phyloP scores from a whole-genome alignment of 2,329 filamentous ascomycete species.

The Talaromyces verruculosus region DNA sequence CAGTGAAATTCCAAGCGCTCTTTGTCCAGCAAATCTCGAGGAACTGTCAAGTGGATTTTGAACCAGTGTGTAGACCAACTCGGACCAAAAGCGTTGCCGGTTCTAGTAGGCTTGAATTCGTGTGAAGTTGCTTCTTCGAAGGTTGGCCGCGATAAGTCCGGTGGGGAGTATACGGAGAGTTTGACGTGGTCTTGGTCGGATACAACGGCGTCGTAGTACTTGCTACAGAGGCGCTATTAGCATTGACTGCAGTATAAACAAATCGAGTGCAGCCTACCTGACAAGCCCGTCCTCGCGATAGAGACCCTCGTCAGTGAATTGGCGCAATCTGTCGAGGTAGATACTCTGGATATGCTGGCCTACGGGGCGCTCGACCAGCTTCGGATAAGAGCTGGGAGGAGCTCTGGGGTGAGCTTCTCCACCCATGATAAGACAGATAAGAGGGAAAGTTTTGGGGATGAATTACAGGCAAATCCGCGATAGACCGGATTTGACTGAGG shows the following conservation, averaged over 20 bases:
- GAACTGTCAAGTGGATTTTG: conserved; percentile 75
- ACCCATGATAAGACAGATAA: conserved; percentile 32
- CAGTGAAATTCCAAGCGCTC: conserved; percentile 91
- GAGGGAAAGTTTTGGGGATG: not conserved
- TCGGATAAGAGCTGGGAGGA: conserved; percentile 47
- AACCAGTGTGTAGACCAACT: conserved; percentile 99
- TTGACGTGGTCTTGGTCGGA: conserved; percentile 75
- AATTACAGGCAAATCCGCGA: conserved; percentile 1
- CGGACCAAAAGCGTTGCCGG: conserved; percentile 81
- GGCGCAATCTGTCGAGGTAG: conserved; percentile 77
- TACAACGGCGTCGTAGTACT: conserved; percentile 67
- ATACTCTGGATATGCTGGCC: conserved; percentile 82
- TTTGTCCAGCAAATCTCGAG: conserved; percentile 68
- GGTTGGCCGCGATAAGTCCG: conserved; percentile 72
- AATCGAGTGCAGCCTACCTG: no score
- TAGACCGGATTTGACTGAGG: not conserved
- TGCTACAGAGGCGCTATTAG: conserved; percentile 57
- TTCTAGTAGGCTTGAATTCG: conserved; percentile 69
- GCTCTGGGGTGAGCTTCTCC: conserved; percentile 38
- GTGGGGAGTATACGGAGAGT: conserved; percentile 82
- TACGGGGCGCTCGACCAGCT: conserved; percentile 53
- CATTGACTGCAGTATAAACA: no score
- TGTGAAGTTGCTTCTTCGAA: conserved; percentile 82
- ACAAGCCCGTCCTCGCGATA: conserved; percentile 73
- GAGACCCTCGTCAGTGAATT: conserved; percentile 77